These are phyloP conservation scores for Pontederia crassipes DNA, from an alignment of 176 grass and related monocot genomes.

Conservation along the genomic window DNA sequence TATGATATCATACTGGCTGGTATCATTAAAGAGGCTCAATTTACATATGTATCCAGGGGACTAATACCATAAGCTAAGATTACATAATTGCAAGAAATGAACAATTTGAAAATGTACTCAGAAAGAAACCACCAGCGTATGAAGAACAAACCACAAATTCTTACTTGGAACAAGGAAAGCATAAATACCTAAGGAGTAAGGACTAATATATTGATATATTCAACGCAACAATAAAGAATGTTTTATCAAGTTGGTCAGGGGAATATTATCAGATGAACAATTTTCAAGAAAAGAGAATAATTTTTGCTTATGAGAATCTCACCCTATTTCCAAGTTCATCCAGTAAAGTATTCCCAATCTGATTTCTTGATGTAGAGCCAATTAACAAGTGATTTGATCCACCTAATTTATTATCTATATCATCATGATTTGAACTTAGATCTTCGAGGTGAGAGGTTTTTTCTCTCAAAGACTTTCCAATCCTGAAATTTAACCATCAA, in stretches of 20 bases:
- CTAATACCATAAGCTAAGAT: no score
- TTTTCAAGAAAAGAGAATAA: not conserved
- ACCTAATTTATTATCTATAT: conserved; percentile 28
- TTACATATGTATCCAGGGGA: no score
- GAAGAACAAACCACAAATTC: no score
- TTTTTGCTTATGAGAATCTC: conserved; percentile 19
- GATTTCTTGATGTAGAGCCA: conserved; percentile 27
- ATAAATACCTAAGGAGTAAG: no score
- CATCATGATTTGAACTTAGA: conserved; percentile 33
- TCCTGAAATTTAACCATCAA: conserved; percentile 23
- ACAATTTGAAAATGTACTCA: no score
- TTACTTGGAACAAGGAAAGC: no score
- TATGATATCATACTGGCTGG: no score
- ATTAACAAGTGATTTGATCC: conserved; percentile 21
- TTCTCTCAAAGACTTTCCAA: conserved; percentile 38
- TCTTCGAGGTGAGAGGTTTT: conserved; percentile 33
- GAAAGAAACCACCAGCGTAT: no score
- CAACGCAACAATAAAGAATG: not conserved
- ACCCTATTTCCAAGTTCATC: conserved; percentile 58
- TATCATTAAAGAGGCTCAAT: no score
- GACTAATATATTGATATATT: not conserved
- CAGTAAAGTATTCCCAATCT: conserved; percentile 19
- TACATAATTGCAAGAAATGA: no score
- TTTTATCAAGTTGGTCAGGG: not conserved
- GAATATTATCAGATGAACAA: not conserved